Evolutionary conservation across 768 basidiomycete species (phyloP).

Genomic region (Suillus variegatus): DNA sequence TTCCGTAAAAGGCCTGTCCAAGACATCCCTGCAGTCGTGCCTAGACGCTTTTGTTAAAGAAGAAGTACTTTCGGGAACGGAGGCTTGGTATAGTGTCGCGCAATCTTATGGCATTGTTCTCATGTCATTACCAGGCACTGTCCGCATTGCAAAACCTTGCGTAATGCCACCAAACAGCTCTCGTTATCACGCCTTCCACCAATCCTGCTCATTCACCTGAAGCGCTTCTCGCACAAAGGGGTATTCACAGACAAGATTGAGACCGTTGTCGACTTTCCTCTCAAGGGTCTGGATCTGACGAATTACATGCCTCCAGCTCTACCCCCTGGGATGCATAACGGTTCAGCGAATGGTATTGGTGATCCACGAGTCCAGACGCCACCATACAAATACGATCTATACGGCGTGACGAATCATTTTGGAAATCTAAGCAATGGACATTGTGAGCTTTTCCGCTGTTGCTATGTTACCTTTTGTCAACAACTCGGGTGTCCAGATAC

Average conservation of each 20-base stretch:
- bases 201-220: constrained; percentile 88
- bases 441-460: constrained; percentile 55
- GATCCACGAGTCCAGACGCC: constrained; percentile 85
- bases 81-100: constrained; percentile 74
- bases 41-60: constrained; percentile 88
- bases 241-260: constrained; percentile 96
- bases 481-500: constrained; percentile 60
- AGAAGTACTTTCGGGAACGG: constrained; percentile 88
- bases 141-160: constrained; percentile 87
- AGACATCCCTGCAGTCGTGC: constrained; percentile 75
- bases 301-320: constrained; percentile 85
- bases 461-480: not conserved
- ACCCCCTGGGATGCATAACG: constrained; percentile 61
- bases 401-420: constrained; percentile 94
- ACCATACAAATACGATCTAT: constrained; percentile 91
- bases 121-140: constrained; percentile 71
- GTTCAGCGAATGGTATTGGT: constrained; percentile 39
- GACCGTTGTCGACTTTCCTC: constrained; percentile 90
- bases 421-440: constrained; percentile 94
- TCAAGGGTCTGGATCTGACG: constrained; percentile 60
- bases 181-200: constrained; percentile 93
- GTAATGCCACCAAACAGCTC: constrained; percentile 83
- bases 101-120: not conserved
- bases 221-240: constrained; percentile 89
- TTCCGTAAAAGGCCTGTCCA: constrained; percentile 50